Evolutionary conservation across 2,329 filamentous ascomycete genomes (phyloP), one percentile per base, ranked within the genome.

Genomic region (Aspergillus glaucus): DNA sequence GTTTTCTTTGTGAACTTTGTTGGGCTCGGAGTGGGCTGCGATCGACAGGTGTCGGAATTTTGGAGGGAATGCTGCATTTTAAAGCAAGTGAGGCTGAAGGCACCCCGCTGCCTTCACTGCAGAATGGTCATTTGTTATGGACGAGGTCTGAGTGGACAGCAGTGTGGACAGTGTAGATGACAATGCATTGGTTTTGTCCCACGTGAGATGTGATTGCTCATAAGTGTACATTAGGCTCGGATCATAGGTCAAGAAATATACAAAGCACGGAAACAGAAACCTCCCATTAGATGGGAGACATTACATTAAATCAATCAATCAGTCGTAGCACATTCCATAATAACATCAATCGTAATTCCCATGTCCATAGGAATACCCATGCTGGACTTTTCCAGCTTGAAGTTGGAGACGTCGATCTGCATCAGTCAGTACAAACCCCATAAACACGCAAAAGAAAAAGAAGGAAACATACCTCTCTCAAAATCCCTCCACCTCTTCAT

Each of bases 401-500:
- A 49, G 63, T 52, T 58, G 64, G 42, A 68, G 49, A 39, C 69
- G 68, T 42, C 69, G 69, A 64, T 72, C 69, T 71, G 47, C 39
- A 48, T 42, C 43, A 45, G 21, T 57, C 50, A 53, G 56, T 50
- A 30, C 26, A 17, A 17, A 8, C 7, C 14, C 12, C 3, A 1
- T 28, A 15, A n/a, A 3, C 12, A 36, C 14, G 34, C 34, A n/a
- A 36, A 19, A 40, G 17, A 40, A 17, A 40, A 21, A 19, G 4
- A 19, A 10, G 9, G 17, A 10, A 19, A 46, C 68, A 67, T 74
- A 79, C 81, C 84, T 69, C 79, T 81, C 76, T 98, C 93, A 66
- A 97, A 98, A 71, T 98, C 93, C 55, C 85, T 87, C 93, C 93
- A 98, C 60, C 93, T 78, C 79, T 95, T 96, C 93, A 98, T 98